Evolutionary conservation across 2,329 filamentous ascomycete genomes (phyloP).

Genomic region (Scedosporium dehoogii): DNA sequence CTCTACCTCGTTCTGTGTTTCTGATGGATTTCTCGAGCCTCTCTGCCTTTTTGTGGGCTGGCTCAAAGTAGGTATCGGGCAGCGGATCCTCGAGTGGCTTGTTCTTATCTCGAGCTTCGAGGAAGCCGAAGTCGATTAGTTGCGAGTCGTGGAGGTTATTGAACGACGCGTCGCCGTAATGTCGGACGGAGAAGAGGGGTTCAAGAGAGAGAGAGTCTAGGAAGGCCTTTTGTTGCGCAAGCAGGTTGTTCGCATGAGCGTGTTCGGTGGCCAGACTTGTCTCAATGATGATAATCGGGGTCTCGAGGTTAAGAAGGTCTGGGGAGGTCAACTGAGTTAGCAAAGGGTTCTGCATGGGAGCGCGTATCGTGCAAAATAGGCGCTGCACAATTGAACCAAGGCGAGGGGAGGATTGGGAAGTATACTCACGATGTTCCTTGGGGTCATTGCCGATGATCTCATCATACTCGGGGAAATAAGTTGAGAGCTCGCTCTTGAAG

Average conservation of each 20-base stretch:
- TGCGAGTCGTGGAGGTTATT: conserved; percentile 46
- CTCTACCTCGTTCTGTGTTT: conserved; percentile 53
- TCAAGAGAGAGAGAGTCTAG: conserved; percentile 11
- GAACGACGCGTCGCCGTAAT: conserved; percentile 47
- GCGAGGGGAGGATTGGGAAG: neutral
- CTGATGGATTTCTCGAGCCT: conserved; percentile 51
- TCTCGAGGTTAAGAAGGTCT: conserved; percentile 67
- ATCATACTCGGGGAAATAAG: conserved; percentile 91
- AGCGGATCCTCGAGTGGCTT: conserved; percentile 42
- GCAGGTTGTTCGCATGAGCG: conserved; percentile 19
- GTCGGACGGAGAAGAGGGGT: conserved; percentile 27
- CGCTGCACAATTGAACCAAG: neutral
- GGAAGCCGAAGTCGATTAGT: conserved; percentile 44
- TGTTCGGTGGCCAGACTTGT: neutral
- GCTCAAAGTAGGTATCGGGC: conserved; percentile 43
- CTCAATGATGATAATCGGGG: conserved; percentile 62
- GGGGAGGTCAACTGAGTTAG: conserved; percentile 9
- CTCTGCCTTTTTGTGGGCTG: conserved; percentile 48
- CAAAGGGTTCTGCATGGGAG: conserved; percentile 8
- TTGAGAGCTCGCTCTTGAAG: conserved; percentile 83
- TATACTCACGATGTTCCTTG: conserved; percentile 61
- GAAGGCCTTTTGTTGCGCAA: conserved; percentile 17
- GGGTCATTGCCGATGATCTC: conserved; percentile 82
- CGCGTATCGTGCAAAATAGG: neutral
- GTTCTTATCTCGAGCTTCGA: conserved; percentile 34